Conservation (phyloP, 2,329 filamentous ascomycete genomes). For the Alternaria sp. region DNA sequence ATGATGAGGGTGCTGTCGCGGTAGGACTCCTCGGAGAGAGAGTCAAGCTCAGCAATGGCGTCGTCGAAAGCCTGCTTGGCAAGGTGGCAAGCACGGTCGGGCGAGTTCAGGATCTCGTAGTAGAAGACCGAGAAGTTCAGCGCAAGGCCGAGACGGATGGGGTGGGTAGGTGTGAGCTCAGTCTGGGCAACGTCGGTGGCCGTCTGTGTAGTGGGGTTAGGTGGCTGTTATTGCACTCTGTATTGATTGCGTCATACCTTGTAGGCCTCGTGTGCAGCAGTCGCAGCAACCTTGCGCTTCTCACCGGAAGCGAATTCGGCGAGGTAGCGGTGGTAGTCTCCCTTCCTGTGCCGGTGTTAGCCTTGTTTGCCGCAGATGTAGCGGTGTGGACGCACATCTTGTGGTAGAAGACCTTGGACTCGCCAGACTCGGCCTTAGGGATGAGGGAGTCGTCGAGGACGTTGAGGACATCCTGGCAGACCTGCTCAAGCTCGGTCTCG, state of each 20-base stretch:
- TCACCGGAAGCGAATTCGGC: slow-evolving; percentile 93
- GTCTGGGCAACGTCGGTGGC: slow-evolving; percentile 98
- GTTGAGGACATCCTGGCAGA: slow-evolving; percentile 97
- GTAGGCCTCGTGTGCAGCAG: slow-evolving; percentile 92
- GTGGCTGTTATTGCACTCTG: slow-evolving; percentile 23
- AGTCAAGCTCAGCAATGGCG: slow-evolving; percentile 98
- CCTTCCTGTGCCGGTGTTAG: slow-evolving; percentile 73
- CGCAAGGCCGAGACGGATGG: slow-evolving; percentile 95
- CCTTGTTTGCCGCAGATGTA: slow-evolving; percentile 12
- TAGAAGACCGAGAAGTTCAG: slow-evolving; percentile 99
- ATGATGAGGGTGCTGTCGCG: slow-evolving; percentile 99
- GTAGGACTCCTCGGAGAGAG: slow-evolving; percentile 97
- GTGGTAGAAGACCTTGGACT: slow-evolving; percentile 99
- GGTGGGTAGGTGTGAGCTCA: slow-evolving; percentile 95
- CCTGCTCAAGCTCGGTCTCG: slow-evolving; percentile 94
- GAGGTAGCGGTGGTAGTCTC: slow-evolving; percentile 95
- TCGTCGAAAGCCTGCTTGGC: slow-evolving; percentile 99
- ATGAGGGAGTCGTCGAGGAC: slow-evolving; percentile 94
- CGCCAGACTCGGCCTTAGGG: slow-evolving; percentile 93
- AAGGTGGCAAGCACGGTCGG: slow-evolving; percentile 95
- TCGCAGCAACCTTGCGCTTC: slow-evolving; percentile 89
- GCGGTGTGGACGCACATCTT: slow-evolving; percentile 80
- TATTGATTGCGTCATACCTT: slow-evolving; percentile 72
- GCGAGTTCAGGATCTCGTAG: slow-evolving; percentile 99
- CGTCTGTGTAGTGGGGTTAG: slow-evolving; percentile 66